Conservation (phyloP, 2,329 filamentous ascomycete genomes). For the Cryoendolithus antarcticus region DNA sequence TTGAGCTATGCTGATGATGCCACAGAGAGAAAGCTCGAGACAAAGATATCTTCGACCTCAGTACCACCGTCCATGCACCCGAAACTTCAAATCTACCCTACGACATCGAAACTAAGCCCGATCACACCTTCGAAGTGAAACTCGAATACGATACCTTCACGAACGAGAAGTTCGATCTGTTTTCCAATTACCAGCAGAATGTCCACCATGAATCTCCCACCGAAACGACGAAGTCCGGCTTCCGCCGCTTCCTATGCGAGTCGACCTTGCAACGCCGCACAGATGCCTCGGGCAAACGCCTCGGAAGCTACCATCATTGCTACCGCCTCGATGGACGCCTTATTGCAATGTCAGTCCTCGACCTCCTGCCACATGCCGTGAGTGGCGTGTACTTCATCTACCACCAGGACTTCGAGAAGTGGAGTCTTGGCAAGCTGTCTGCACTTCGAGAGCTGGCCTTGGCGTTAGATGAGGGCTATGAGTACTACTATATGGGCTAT, state of each 20-base stretch:
- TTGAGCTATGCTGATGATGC: not conserved
- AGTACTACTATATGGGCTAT: constrained; percentile 72
- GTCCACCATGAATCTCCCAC: constrained; percentile 56
- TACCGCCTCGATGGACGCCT: constrained; percentile 66
- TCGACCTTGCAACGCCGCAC: constrained; percentile 48
- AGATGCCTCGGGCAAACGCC: constrained; percentile 36
- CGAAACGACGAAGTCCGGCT: constrained; percentile 49
- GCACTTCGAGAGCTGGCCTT: constrained; percentile 62
- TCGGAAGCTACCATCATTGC: constrained; percentile 73
- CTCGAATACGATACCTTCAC: constrained; percentile 60
- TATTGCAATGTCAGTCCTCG: constrained; percentile 64
- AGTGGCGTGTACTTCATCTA: constrained; percentile 79
- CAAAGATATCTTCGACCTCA: constrained; percentile 55
- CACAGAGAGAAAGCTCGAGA: constrained; percentile 45
- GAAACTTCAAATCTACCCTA: constrained; percentile 43
- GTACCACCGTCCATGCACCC: constrained; percentile 55
- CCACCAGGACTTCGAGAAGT: constrained; percentile 58
- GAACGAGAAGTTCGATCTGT: constrained; percentile 62
- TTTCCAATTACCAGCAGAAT: constrained; percentile 59
- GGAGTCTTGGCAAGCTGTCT: constrained; percentile 62
- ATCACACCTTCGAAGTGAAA: constrained; percentile 55
- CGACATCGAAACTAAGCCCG: constrained; percentile 35
- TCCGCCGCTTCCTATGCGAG: constrained; percentile 60
- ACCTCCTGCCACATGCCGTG: constrained; percentile 63
- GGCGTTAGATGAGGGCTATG: constrained; percentile 55